Conservation (phyloP, 352 stramenopile genomes). For the Pythium brassicae region DNA sequence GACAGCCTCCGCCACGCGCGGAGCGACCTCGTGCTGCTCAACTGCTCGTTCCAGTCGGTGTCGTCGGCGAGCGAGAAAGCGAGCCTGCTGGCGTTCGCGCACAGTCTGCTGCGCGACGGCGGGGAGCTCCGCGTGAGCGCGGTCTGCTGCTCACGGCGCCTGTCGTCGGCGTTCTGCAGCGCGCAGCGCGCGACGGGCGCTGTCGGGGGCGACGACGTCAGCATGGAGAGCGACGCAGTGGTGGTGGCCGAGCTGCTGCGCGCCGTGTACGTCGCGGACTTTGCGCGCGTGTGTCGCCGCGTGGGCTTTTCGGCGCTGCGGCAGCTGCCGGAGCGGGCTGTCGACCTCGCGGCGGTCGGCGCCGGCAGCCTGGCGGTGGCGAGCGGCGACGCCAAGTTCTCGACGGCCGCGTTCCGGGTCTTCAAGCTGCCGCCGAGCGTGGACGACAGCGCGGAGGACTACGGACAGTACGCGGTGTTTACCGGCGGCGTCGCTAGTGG, state of each 20-base stretch:
- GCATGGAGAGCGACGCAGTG: background rate
- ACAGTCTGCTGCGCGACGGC: slow-evolving; percentile 34
- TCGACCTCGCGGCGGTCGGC: background rate
- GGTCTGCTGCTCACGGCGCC: slow-evolving; percentile 25
- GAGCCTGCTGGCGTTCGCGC: slow-evolving; percentile 25
- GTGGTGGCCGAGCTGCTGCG: background rate
- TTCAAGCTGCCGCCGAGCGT: slow-evolving; percentile 38
- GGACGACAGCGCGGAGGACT: slow-evolving; percentile 46
- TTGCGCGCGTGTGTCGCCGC: slow-evolving; percentile 35
- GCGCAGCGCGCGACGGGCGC: slow-evolving; percentile 10
- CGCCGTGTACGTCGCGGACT: slow-evolving; percentile 37
- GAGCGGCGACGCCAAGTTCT: slow-evolving; percentile 12
- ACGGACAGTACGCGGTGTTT: slow-evolving; percentile 46
- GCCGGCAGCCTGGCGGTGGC: background rate
- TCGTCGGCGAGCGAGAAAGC: slow-evolving; percentile 18
- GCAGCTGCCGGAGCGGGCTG: background rate
- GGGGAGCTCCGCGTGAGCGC: slow-evolving; percentile 37
- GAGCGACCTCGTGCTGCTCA: slow-evolving; percentile 23
- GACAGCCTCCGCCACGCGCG: background rate
- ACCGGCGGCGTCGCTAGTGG: slow-evolving; percentile 9
- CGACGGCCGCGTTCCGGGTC: slow-evolving; percentile 23
- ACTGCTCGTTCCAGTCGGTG: slow-evolving; percentile 39
- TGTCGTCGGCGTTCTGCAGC: slow-evolving; percentile 17
- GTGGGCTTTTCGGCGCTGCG: slow-evolving; percentile 26
- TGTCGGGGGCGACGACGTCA: background rate